A percentile compares a stretch with the other conserved stretches of the same genome.
Evolutionary conservation across 495 filamentous ascomycete species (phyloP).

Genomic region (Recurvomyces mirabilis): DNA sequence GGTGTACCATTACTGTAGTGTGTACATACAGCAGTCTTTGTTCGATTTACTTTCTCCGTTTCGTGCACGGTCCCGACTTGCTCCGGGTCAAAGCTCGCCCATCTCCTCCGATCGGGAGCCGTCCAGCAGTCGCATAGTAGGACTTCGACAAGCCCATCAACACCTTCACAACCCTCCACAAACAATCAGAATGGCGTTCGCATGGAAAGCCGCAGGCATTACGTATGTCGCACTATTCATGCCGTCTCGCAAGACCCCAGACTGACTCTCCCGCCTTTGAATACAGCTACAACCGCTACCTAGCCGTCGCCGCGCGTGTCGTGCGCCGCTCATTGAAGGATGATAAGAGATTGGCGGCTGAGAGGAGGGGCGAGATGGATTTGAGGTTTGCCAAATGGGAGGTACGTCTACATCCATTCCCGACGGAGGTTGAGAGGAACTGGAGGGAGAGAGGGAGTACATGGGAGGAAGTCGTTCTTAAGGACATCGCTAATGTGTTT

Average conservation of each 20-base stretch:
- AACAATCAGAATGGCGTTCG: constrained; percentile 73
- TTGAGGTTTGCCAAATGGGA: constrained; percentile 93
- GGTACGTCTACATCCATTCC: constrained; percentile 46
- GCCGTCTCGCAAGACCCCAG: neutral
- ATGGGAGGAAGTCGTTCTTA: too few species aligned
- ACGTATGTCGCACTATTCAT: constrained; percentile 50
- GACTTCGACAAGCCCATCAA: neutral
- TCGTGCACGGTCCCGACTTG: neutral
- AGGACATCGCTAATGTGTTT: too few species aligned
- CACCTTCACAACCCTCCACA: neutral
- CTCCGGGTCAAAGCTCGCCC: too few species aligned
- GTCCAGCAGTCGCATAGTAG: neutral
- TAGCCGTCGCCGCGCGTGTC: constrained; percentile 62
- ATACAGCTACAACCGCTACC: constrained; percentile 71
- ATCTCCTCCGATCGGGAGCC: neutral
- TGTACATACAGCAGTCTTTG: too few species aligned
- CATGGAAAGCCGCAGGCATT: constrained; percentile 96
- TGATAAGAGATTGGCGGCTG: constrained; percentile 68
- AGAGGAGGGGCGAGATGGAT: constrained; percentile 83
- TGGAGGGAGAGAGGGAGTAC: too few species aligned
- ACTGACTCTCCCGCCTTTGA: neutral
- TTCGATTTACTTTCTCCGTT: too few species aligned
- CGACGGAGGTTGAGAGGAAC: neutral
- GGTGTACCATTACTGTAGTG: constrained; percentile 14
- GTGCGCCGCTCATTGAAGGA: constrained; percentile 93